phyloP scores from a whole-genome alignment of 2,329 filamentous ascomycete species.

The Ophiocordyceps polyrhachis-furcata region DNA sequence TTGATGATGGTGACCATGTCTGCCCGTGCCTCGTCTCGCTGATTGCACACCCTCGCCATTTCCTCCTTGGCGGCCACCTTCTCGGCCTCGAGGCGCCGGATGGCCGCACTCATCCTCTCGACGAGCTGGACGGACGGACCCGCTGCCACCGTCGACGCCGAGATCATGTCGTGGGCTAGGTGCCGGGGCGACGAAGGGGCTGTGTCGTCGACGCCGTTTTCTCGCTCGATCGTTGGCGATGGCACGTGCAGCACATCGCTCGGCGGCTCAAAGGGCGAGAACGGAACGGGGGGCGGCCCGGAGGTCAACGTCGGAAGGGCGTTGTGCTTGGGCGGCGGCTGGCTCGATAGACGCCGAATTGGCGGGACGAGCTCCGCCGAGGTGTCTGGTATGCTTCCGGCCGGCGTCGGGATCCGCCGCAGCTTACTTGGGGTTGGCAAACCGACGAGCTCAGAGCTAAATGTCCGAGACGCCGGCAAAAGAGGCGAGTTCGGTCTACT shows the following conservation, averaged over 20 bases:
- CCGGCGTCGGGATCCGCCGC: slow-evolving; percentile 21
- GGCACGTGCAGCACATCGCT: slow-evolving; percentile 15
- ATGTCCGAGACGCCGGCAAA: slow-evolving; percentile 29
- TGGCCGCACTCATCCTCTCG: slow-evolving; percentile 85
- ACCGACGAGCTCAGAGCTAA: slow-evolving; percentile 34
- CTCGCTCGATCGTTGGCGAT: slow-evolving; percentile 23
- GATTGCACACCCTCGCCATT: slow-evolving; percentile 56
- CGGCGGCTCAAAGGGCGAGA: slow-evolving; percentile 26
- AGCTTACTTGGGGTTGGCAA: slow-evolving; percentile 20
- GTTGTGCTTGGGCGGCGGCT: slow-evolving; percentile 23
- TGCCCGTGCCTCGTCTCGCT: slow-evolving; percentile 77
- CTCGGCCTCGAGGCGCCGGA: slow-evolving; percentile 78
- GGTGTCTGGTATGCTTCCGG: slow-evolving; percentile 28
- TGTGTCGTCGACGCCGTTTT: slow-evolving; percentile 31
- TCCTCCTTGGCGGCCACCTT: slow-evolving; percentile 83
- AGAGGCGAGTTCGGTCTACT: slow-evolving; percentile 37
- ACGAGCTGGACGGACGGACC: slow-evolving; percentile 90
- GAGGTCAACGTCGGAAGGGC: slow-evolving; percentile 19
- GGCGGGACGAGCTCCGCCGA: slow-evolving; percentile 19
- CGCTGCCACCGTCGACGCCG: slow-evolving; percentile 73
- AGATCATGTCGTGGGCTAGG: slow-evolving; percentile 67
- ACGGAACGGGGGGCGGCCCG: slow-evolving; percentile 19
- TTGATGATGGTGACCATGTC: slow-evolving; percentile 86
- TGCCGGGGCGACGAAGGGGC: slow-evolving; percentile 42
- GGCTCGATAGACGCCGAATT: slow-evolving; percentile 29